These are phyloP conservation scores for Populus euphratica DNA, from an alignment of 345 rosid genomes.

Conservation along the genomic window DNA sequence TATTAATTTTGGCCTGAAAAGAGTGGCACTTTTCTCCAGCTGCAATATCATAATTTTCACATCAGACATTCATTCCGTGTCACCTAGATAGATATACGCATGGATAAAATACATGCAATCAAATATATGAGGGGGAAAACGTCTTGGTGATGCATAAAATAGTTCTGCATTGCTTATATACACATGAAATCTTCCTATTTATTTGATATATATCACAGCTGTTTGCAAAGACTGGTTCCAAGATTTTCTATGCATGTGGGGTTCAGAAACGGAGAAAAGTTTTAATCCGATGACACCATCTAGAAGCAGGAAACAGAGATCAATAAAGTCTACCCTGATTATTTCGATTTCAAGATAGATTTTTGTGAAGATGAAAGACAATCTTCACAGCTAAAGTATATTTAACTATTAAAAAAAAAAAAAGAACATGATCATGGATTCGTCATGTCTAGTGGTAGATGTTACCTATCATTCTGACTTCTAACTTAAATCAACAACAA, in stretches of 20 bases:
- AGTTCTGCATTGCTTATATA: neutral
- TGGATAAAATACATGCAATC: neutral
- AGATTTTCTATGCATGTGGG: neutral
- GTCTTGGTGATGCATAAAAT: neutral
- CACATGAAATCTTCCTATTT: neutral
- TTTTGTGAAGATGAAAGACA: neutral
- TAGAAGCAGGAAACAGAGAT: neutral
- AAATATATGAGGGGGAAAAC: neutral
- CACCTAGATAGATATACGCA: neutral
- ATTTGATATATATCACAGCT: too few species aligned
- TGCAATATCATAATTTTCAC: conserved; percentile 25
- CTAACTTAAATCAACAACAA: too few species aligned
- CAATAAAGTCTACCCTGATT: neutral
- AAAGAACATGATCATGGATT: neutral
- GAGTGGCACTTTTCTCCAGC: conserved; percentile 94
- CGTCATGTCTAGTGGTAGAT: neutral
- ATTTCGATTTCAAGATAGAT: neutral
- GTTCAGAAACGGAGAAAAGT: neutral
- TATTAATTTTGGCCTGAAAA: conserved; percentile 91
- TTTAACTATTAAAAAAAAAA: too few species aligned
- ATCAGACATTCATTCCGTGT: conserved; percentile 7
- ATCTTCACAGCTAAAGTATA: neutral
- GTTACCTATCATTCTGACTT: neutral
- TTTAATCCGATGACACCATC: neutral
- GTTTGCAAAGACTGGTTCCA: neutral